Conservation (phyloP, 768 basidiomycete species). For the Sporobolomyces roseus region DNA sequence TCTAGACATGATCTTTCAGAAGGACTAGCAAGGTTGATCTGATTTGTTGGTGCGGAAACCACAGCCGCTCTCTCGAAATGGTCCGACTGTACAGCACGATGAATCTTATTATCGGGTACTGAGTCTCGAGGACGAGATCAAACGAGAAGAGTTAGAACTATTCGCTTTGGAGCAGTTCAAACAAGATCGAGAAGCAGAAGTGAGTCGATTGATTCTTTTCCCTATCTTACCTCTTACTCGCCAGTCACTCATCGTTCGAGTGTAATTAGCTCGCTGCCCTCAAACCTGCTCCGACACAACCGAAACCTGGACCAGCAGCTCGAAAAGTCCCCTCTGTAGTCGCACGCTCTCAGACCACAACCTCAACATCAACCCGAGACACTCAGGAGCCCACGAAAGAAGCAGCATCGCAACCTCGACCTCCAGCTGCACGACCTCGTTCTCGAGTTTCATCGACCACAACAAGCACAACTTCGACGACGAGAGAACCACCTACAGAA, state of each 20-base stretch:
- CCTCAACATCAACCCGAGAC: background rate
- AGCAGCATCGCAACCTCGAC: too few relatives aligned
- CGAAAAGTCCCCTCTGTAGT: constrained; percentile 27
- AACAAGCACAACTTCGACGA: too few relatives aligned
- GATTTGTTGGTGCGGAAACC: too few relatives aligned
- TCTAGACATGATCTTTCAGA: too few relatives aligned
- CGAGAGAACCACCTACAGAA: background rate
- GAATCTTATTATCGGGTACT: constrained; percentile 28
- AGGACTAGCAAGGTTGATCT: too few relatives aligned
- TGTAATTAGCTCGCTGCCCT: background rate
- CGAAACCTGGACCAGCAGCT: background rate
- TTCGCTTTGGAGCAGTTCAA: constrained; percentile 38
- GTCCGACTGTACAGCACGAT: constrained; percentile 2
- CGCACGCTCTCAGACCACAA: background rate
- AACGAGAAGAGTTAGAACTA: constrained; percentile 41
- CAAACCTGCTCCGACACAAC: background rate
- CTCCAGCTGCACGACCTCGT: background rate
- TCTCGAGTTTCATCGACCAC: constrained; percentile 2
- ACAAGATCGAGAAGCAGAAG: constrained; percentile 34
- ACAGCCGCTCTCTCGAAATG: constrained; percentile 6
- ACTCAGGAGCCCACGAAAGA: too few relatives aligned
- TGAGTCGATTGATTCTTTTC: constrained; percentile 7
- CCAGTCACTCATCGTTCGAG: background rate
- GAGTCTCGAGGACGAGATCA: constrained; percentile 41
- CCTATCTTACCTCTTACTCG: too few relatives aligned